Evolutionary conservation across 2,329 filamentous ascomycete species (phyloP).

Genomic region (Botrytis porri): DNA sequence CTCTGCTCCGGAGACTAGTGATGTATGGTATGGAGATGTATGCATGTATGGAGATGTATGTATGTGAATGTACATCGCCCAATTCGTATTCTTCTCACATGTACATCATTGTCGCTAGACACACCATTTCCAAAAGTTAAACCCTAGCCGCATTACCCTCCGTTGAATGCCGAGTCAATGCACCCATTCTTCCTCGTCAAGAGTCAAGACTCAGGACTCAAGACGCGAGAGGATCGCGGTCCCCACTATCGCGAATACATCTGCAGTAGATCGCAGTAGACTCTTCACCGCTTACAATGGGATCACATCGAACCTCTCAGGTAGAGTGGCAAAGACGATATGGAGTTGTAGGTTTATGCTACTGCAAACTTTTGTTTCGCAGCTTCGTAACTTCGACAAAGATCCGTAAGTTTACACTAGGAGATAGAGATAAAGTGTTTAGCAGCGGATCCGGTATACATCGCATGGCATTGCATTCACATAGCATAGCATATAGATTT

Average conservation of each 20-base stretch:
- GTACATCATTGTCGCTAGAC: not conserved
- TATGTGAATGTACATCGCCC: not conserved
- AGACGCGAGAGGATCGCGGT: not conserved
- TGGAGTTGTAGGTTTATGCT: not conserved
- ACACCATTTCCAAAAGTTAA: not conserved
- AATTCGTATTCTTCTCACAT: not conserved
- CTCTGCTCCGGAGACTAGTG: not conserved
- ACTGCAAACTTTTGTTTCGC: conserved; percentile 4
- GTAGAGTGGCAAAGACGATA: not conserved
- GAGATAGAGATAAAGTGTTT: not conserved
- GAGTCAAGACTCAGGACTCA: conserved; percentile 2
- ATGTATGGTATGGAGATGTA: not conserved
- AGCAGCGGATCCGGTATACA: conserved; percentile 6
- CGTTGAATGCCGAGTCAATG: conserved; percentile 1
- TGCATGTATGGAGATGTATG: not conserved
- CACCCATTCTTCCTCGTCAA: not conserved
- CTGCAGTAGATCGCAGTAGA: conserved; percentile 7
- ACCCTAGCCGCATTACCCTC: conserved; percentile 1
- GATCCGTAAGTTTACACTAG: not conserved
- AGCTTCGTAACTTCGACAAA: not conserved
- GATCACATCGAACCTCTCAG: not conserved
- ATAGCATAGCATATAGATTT: not conserved
- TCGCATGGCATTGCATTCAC: conserved; percentile 12
- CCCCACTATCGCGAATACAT: conserved; percentile 4
- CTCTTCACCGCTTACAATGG: not conserved